Evolutionary conservation across 306 rosid species (phyloP).

Genomic region (Quercus cerris): DNA sequence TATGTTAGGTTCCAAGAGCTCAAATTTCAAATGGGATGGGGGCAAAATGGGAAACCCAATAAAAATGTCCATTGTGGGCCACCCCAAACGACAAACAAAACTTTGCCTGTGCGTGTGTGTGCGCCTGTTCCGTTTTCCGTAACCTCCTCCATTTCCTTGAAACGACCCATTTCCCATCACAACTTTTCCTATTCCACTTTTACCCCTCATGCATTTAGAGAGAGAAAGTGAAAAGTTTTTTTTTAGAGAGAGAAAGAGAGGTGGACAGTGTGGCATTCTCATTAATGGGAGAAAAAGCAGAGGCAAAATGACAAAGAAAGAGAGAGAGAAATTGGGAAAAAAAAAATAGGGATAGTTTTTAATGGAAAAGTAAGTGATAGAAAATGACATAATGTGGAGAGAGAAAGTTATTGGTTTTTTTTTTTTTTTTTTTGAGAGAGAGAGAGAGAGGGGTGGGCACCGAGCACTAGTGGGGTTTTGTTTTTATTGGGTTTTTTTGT

Average conservation of each 20-base stretch:
- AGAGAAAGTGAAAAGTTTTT: neutral
- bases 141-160: neutral
- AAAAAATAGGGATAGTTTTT: neutral
- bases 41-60: slow-evolving; percentile 23
- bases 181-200: slow-evolving; percentile 9
- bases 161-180: neutral
- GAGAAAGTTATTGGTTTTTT: slow-evolving; percentile 6
- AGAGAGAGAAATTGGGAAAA: slow-evolving; percentile 12
- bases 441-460: neutral
- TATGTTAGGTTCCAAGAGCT: neutral
- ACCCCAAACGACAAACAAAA: slow-evolving; percentile 39
- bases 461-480: neutral
- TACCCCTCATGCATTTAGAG: slow-evolving; percentile 39
- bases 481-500: slow-evolving; percentile 18
- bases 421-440: too few species aligned
- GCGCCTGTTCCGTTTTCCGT: too few species aligned
- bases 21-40: slow-evolving; percentile 13
- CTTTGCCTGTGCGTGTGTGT: slow-evolving; percentile 11
- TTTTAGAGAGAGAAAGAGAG: neutral
- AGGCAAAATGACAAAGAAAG: slow-evolving; percentile 42
- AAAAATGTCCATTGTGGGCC: neutral
- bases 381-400: slow-evolving; percentile 24
- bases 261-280: neutral
- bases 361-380: slow-evolving; percentile 23
- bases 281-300: slow-evolving; percentile 8